Conservation (phyloP, 1,284 basidiomycete genomes). For the Rhodotorula sp. region DNA sequence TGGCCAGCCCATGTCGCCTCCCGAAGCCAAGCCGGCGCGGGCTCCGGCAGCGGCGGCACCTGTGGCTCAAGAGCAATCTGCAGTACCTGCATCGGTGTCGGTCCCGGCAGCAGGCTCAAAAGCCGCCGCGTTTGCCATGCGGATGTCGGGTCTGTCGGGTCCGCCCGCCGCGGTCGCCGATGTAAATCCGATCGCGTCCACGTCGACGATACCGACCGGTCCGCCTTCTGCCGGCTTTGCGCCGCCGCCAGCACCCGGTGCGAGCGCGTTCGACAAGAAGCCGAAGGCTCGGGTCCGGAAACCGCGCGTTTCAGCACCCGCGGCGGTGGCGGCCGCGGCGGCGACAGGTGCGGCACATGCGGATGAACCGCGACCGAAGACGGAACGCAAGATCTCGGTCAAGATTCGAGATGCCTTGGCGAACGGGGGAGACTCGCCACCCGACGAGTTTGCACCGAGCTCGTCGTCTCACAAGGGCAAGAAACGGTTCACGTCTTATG, state of each 20-base stretch:
- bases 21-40: background rate
- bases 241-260: background rate
- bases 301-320: constrained; percentile 1
- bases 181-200: background rate
- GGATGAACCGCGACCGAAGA: constrained; percentile 1
- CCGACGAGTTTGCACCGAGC: background rate
- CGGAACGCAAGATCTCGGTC: constrained; percentile 2
- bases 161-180: background rate
- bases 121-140: background rate
- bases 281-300: background rate
- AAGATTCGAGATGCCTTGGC: background rate
- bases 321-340: background rate
- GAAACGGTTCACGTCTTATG: constrained; percentile 6
- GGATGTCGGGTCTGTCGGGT: constrained; percentile 1
- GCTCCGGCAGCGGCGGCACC: background rate
- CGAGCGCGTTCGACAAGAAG: constrained; percentile 5
- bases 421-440: background rate
- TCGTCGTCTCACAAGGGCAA: background rate
- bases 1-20: too few species aligned
- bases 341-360: background rate
- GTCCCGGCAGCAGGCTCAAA: background rate
- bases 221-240: constrained; percentile 13
- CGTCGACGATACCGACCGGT: background rate
- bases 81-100: too few species aligned
- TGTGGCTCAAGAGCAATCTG: background rate